Evolutionary conservation across 2,329 filamentous ascomycete genomes (phyloP).

Genomic region (Hypoxylon sp.): DNA sequence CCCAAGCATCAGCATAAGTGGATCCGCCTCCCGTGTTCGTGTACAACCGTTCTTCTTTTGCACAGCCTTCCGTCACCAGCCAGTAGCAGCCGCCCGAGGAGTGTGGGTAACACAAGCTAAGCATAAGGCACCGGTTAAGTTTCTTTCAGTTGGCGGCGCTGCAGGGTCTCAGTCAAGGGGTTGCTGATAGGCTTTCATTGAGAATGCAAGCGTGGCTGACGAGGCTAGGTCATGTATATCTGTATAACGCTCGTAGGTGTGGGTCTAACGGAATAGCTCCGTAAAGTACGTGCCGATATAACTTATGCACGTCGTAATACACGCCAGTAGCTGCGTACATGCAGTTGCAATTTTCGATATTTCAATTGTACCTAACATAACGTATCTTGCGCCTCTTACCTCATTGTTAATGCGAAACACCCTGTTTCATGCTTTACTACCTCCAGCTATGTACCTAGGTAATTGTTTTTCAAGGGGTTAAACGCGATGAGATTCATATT

Average conservation of each 20-base stretch:
- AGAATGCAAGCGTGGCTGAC: conserved; percentile 27
- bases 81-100: conserved; percentile 20
- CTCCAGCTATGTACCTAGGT: too few species aligned
- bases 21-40: conserved; percentile 37
- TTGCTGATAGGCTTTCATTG: conserved; percentile 6
- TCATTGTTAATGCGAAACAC: conserved; percentile 29
- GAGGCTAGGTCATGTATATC: too few species aligned
- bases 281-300: conserved; percentile 15
- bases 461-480: not conserved
- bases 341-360: not conserved
- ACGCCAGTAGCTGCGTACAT: not conserved
- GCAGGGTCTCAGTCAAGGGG: conserved; percentile 16
- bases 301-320: not conserved
- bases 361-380: not conserved
- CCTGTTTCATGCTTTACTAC: not conserved
- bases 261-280: conserved; percentile 3
- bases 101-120: conserved; percentile 24
- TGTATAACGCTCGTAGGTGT: conserved; percentile 2
- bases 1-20: conserved; percentile 35
- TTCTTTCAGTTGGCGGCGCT: conserved; percentile 21
- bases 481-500: not conserved
- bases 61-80: conserved; percentile 39
- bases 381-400: conserved; percentile 22
- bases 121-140: conserved; percentile 18
- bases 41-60: conserved; percentile 32